phyloP scores from a whole-genome alignment of 1,139 yeast genomes.

The Suhomyces choctaworum region DNA sequence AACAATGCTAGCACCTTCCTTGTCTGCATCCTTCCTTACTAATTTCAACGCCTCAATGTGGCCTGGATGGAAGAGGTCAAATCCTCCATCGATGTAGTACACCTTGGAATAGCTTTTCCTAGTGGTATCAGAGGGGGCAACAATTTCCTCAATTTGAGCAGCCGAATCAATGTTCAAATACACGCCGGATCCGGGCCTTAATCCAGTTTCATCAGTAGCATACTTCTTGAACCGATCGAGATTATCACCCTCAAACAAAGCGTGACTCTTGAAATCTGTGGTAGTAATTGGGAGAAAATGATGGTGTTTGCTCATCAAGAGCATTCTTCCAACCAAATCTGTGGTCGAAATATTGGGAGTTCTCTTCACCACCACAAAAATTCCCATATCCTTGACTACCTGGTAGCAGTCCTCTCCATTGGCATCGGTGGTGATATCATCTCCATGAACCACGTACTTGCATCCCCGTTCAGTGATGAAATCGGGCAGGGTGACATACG shows the following conservation, averaged over 20 bases:
- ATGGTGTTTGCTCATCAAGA: slow-evolving; percentile 58
- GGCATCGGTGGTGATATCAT: slow-evolving; percentile 95
- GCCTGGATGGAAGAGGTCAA: slow-evolving; percentile 92
- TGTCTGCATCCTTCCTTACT: slow-evolving; percentile 41
- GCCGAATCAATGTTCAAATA: slow-evolving; percentile 35
- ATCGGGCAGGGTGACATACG: slow-evolving; percentile 89
- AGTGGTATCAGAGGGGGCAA: slow-evolving; percentile 32
- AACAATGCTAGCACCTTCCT: slow-evolving; percentile 47
- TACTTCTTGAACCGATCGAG: slow-evolving; percentile 48
- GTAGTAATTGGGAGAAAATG: slow-evolving; percentile 46
- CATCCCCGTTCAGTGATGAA: slow-evolving; percentile 78
- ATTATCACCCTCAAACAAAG: slow-evolving; percentile 37
- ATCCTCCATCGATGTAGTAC: slow-evolving; percentile 78
- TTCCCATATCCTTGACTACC: slow-evolving; percentile 77
- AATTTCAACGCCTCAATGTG: slow-evolving; percentile 71
- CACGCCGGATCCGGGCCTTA: slow-evolving; percentile 61
- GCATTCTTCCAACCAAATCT: slow-evolving; percentile 90
- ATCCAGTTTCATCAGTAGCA: slow-evolving; percentile 70
- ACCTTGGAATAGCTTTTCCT: slow-evolving; percentile 34
- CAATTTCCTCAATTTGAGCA: slow-evolving; percentile 30
- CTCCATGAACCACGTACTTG: slow-evolving; percentile 93
- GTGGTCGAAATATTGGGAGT: slow-evolving; percentile 95
- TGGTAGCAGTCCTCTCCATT: slow-evolving; percentile 92
- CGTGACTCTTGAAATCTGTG: slow-evolving; percentile 21
- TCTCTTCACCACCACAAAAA: slow-evolving; percentile 84